Conservation (phyloP, 371 early-diverging fungal species). For the Rhizopus stolonifer region DNA sequence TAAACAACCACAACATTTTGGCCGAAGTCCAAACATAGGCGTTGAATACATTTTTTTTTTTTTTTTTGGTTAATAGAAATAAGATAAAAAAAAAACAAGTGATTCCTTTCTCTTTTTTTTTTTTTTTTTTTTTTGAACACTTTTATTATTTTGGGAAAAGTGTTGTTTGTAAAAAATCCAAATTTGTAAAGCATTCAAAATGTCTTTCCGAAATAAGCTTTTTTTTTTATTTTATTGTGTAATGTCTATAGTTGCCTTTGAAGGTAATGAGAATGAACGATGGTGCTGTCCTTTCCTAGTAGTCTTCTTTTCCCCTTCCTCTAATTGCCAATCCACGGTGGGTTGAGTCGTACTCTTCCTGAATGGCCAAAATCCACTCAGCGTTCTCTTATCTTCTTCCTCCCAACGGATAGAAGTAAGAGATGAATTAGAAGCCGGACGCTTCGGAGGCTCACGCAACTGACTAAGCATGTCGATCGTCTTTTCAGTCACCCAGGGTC, state of each 20-base stretch:
- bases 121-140: no score
- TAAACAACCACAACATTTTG: constrained; percentile 27
- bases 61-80: constrained; percentile 4
- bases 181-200: constrained; percentile 1
- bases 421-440: constrained; percentile 21
- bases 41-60: constrained; percentile 12
- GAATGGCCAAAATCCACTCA: constrained; percentile 29
- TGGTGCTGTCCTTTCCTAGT: constrained; percentile 10
- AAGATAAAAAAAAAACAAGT: constrained; percentile 2
- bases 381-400: constrained; percentile 17
- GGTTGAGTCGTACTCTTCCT: constrained; percentile 14
- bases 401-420: constrained; percentile 2
- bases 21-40: constrained; percentile 8
- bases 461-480: constrained; percentile 68
- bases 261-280: constrained; percentile 22
- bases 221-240: neutral
- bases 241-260: constrained; percentile 1
- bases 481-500: constrained; percentile 55
- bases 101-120: no score
- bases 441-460: constrained; percentile 59
- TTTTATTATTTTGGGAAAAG: neutral
- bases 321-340: constrained; percentile 3
- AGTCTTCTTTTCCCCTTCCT: constrained; percentile 18
- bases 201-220: neutral
- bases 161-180: constrained; percentile 1